These are phyloP conservation scores for Lignosus rhinocerotis DNA, from an alignment of 1,284 basidiomycete genomes.

Conservation along the genomic window DNA sequence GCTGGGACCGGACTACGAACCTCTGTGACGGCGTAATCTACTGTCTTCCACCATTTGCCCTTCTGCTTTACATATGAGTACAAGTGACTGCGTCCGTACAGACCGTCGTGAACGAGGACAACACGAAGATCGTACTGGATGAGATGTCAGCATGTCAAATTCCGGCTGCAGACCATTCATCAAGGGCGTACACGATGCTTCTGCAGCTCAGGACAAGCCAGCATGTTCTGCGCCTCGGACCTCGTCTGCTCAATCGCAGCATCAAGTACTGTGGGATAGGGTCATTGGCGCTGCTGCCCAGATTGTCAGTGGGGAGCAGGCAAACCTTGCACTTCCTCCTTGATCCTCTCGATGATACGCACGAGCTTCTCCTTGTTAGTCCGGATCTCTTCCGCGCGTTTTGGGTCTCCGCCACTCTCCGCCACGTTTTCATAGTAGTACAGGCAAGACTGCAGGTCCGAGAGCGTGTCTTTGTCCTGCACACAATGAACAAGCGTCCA, in stretches of 20 bases:
- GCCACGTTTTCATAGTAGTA: constrained; percentile 73
- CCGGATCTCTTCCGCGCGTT: constrained; percentile 46
- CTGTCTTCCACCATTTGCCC: constrained; percentile 75
- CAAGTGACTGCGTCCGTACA: constrained; percentile 70
- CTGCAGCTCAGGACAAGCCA: constrained; percentile 63
- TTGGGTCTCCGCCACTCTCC: constrained; percentile 43
- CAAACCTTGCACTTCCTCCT: constrained; percentile 56
- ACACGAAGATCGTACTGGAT: constrained; percentile 73
- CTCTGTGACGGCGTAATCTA: constrained; percentile 69
- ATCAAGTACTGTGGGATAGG: constrained; percentile 48
- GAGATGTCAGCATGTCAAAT: neutral
- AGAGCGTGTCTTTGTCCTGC: constrained; percentile 62
- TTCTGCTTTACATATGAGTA: constrained; percentile 73
- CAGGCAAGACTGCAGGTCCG: constrained; percentile 57
- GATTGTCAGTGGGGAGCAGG: neutral
- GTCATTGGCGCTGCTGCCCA: neutral
- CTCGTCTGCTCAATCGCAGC: constrained; percentile 46
- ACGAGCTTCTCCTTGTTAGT: constrained; percentile 49
- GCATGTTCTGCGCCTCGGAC: constrained; percentile 43
- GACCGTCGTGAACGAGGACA: constrained; percentile 72
- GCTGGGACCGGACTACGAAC: constrained; percentile 33
- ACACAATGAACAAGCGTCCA: neutral
- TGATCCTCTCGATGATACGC: constrained; percentile 50
- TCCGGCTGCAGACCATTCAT: neutral
- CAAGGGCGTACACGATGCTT: constrained; percentile 49